These are phyloP conservation scores for Leishmania lainsoni DNA, from an alignment of 208 protist species.

Conservation along the genomic window DNA sequence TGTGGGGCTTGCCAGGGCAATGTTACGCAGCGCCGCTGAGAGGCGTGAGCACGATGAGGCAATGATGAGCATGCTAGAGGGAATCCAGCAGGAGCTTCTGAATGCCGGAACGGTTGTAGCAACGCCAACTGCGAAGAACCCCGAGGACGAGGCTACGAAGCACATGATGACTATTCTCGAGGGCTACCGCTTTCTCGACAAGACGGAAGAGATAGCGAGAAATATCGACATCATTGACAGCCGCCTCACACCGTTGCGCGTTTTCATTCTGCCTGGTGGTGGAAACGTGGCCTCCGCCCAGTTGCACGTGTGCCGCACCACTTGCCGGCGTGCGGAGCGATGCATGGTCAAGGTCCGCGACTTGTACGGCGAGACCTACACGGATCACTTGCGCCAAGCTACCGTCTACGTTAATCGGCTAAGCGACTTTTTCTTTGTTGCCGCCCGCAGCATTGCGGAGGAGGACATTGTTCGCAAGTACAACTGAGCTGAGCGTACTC, in stretches of 20 bases:
- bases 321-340: slow-evolving; percentile 67
- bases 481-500: slow-evolving; percentile 10
- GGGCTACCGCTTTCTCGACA: slow-evolving; percentile 25
- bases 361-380: slow-evolving; percentile 33
- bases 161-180: slow-evolving; percentile 25
- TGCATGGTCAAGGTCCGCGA: slow-evolving; percentile 48
- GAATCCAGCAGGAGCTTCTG: slow-evolving; percentile 63
- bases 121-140: slow-evolving; percentile 45
- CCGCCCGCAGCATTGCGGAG: slow-evolving; percentile 51
- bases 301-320: slow-evolving; percentile 72
- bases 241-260: slow-evolving; percentile 43
- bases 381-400: slow-evolving; percentile 37
- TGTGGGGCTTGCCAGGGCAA: slow-evolving; percentile 41
- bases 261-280: slow-evolving; percentile 74
- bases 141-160: slow-evolving; percentile 13
- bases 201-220: slow-evolving; percentile 47
- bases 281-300: slow-evolving; percentile 44
- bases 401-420: slow-evolving; percentile 73
- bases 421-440: slow-evolving; percentile 77
- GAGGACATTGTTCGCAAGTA: slow-evolving; percentile 50
- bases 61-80: slow-evolving; percentile 37
- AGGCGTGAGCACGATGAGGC: slow-evolving; percentile 23
- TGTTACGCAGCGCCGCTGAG: slow-evolving; percentile 25
- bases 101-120: slow-evolving; percentile 71
- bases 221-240: slow-evolving; percentile 71